Percentiles rank a stretch among this genome's conserved stretches.
Conservation (phyloP, 345 rosid genomes). For the Angophora floribunda region DNA sequence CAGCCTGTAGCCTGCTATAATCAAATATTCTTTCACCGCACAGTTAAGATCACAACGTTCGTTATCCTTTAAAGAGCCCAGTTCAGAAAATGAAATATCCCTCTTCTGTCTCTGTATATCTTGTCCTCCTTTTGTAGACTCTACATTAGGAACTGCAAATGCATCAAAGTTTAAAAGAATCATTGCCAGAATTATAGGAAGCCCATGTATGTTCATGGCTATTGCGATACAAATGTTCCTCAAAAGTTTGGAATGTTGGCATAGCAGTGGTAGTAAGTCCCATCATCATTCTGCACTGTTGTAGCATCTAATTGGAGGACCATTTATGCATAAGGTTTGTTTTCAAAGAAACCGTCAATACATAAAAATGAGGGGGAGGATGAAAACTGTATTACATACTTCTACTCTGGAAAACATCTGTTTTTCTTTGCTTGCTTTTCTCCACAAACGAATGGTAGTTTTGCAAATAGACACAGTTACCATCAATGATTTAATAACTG, state of each 20-base stretch:
- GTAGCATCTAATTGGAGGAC: neutral
- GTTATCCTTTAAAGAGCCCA: slow-evolving; percentile 77
- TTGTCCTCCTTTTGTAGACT: slow-evolving; percentile 24
- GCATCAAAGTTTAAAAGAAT: neutral
- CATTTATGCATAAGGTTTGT: neutral
- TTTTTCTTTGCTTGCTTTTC: neutral
- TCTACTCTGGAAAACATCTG: neutral
- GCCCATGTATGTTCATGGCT: neutral
- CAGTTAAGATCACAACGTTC: slow-evolving; percentile 89
- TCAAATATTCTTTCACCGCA: slow-evolving; percentile 92
- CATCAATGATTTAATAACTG: neutral
- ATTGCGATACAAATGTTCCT: neutral
- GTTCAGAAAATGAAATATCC: slow-evolving; percentile 45
- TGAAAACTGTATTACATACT: neutral
- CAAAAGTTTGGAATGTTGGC: neutral
- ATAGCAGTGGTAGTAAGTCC: neutral
- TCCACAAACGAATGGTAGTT: neutral
- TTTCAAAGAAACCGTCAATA: neutral
- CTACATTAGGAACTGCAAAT: slow-evolving; percentile 41
- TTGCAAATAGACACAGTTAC: neutral
- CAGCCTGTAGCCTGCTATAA: slow-evolving; percentile 88
- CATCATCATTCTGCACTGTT: neutral
- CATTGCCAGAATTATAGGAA: neutral
- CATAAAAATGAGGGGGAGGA: neutral
- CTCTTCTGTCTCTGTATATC: slow-evolving; percentile 47